These are phyloP conservation scores for Mycosphaerella arachidis DNA, from an alignment of 2,329 filamentous ascomycete species.

Conservation along the genomic window DNA sequence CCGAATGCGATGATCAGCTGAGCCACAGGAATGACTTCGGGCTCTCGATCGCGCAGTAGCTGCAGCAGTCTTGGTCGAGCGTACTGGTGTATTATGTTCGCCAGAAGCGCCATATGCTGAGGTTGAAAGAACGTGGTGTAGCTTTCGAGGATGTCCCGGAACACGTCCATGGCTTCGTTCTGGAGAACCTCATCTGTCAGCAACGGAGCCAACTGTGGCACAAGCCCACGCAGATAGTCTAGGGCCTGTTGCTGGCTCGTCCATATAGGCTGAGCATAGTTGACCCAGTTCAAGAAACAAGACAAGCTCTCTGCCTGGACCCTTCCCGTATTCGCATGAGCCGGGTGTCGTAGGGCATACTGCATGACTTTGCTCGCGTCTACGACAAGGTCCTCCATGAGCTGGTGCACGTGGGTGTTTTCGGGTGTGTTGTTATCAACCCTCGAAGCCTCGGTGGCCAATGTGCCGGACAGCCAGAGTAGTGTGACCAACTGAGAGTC, in stretches of 20 bases:
- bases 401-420: constrained; percentile 30
- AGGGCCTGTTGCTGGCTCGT: constrained; percentile 53
- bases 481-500: constrained; percentile 52
- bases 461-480: constrained; percentile 60
- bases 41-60: constrained; percentile 55
- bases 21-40: constrained; percentile 55
- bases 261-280: constrained; percentile 64
- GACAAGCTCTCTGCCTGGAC: constrained; percentile 29
- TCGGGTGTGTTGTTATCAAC: constrained; percentile 45
- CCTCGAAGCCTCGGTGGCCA: constrained; percentile 65
- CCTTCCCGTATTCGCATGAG: constrained; percentile 1
- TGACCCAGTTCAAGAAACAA: constrained; percentile 57
- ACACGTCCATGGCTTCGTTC: constrained; percentile 57
- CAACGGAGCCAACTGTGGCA: constrained; percentile 57
- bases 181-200: constrained; percentile 56
- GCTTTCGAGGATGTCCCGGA: constrained; percentile 61
- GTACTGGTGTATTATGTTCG: constrained; percentile 55
- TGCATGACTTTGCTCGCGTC: constrained; percentile 48
- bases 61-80: constrained; percentile 46
- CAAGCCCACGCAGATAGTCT: constrained; percentile 55
- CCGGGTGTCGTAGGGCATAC: constrained; percentile 11
- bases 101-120: constrained; percentile 55
- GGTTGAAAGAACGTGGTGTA: constrained; percentile 60
- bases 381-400: constrained; percentile 49
- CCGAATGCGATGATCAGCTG: constrained; percentile 65